Base-by-base conservation (phyloP, 257 asterid species). In the Capsicum baccatum region DNA sequence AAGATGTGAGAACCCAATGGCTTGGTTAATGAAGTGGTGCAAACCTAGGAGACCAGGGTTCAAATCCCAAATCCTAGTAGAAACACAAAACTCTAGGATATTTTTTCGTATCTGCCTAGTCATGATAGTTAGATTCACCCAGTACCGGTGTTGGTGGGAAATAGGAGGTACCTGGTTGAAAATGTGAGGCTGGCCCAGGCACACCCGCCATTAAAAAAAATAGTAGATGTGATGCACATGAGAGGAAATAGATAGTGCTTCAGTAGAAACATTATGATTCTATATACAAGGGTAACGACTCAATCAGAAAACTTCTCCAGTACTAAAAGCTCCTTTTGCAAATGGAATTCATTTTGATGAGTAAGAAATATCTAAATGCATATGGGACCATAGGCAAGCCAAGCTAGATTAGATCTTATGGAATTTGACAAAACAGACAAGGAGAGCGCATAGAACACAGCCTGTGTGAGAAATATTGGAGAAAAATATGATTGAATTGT, bases 331-430 rank as follows among this genome's bases (percentile, higher is more conserved):
- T 74, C 60, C 60, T 48, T 21, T 74, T 50, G 60, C 13, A 50
- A 74, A 74, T 48, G 60, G 80, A 48, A 50, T 19, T 74, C 80
- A 74, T 48, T 71, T 74, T 74, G 42, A 15, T 6, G 50, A 47
- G 60, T 21, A 19, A 19, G 60, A 50, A 74, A 50, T 19, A 74
- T 13, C 44, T 55, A 19, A 74, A 11, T 48, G 7, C 80, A 48
- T 19, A 74, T 74, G 80, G 80, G 80, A 13, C 80, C 80, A 74
- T 19, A 19, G 80, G 21, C 80, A 6, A 74, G 80, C 16, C 80
- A 73, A 73, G 42, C 80, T 19, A 19, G 80, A 73, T 50, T n/a
- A 17, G 16, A 6, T 19, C 80, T 47, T 73, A 48, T 3, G 42
- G 56, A 73, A 73, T 48, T 47, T 47, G 80, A 47, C 6, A 73